These are phyloP conservation scores for Striga hermonthica DNA, from an alignment of 305 asterid genomes.

Conservation along the genomic window DNA sequence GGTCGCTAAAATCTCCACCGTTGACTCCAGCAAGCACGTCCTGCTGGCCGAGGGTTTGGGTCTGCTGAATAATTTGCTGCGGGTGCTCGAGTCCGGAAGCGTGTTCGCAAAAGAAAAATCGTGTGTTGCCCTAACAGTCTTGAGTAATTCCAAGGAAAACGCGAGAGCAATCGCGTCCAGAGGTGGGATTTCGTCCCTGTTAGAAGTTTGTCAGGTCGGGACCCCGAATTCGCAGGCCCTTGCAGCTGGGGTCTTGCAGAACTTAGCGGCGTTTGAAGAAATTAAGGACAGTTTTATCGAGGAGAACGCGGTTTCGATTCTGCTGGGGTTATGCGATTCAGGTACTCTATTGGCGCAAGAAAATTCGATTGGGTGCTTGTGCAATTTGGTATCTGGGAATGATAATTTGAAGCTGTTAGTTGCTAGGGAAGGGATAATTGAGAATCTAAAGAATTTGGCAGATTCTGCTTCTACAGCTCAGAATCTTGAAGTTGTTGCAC, in stretches of 20 bases:
- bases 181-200: constrained; percentile 79
- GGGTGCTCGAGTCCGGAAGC: constrained; percentile 84
- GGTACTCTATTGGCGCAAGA: constrained; percentile 81
- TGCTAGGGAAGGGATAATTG: constrained; percentile 75
- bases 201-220: constrained; percentile 73
- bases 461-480: constrained; percentile 46
- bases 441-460: constrained; percentile 59
- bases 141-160: constrained; percentile 74
- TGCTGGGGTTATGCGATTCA: constrained; percentile 55
- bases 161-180: constrained; percentile 86
- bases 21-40: constrained; percentile 61
- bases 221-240: constrained; percentile 85
- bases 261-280: constrained; percentile 55
- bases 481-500: constrained; percentile 56
- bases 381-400: constrained; percentile 53
- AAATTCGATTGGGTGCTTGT: constrained; percentile 73
- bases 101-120: constrained; percentile 75
- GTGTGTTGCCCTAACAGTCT: constrained; percentile 56
- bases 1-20: constrained; percentile 65
- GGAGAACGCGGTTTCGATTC: constrained; percentile 52
- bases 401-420: constrained; percentile 54
- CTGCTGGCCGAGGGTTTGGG: constrained; percentile 66
- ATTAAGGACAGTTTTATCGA: constrained; percentile 63
- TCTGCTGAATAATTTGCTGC: constrained; percentile 55
- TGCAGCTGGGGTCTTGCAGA: constrained; percentile 70